Conservation (phyloP, 768 basidiomycete genomes). For the Lactifluus subvellereus region DNA sequence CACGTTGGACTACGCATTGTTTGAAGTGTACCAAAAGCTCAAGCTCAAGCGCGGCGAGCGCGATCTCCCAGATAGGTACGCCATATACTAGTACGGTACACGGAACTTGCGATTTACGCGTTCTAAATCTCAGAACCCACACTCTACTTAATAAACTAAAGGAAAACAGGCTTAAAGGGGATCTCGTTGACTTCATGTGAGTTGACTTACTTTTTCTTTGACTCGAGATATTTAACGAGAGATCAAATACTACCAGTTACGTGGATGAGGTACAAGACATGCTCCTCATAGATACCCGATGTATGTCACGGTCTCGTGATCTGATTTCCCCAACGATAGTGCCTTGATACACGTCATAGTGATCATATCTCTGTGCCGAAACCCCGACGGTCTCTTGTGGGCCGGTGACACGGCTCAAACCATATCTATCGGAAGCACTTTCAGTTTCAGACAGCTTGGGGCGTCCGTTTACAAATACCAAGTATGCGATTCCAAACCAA, state of each 20-base stretch:
- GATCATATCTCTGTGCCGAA: constrained; percentile 53
- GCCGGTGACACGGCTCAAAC: constrained; percentile 79
- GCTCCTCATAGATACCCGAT: constrained; percentile 54
- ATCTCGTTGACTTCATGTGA: constrained; percentile 51
- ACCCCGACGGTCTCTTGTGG: constrained; percentile 67
- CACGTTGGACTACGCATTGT: constrained; percentile 32
- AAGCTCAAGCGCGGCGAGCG: constrained; percentile 40
- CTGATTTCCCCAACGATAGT: not conserved
- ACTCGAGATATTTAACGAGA: not conserved
- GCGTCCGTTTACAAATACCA: constrained; percentile 60
- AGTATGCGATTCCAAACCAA: constrained; percentile 32
- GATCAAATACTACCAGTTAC: constrained; percentile 38
- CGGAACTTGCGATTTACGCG: not conserved
- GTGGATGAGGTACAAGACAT: constrained; percentile 74
- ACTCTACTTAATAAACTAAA: constrained; percentile 37
- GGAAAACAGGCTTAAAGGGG: constrained; percentile 32
- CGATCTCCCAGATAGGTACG: constrained; percentile 58
- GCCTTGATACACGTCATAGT: constrained; percentile 36
- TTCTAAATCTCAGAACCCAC: constrained; percentile 41
- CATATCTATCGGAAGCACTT: constrained; percentile 66
- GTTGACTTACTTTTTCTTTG: constrained; percentile 17
- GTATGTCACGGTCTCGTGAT: constrained; percentile 33
- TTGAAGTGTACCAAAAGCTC: constrained; percentile 43
- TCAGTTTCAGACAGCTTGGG: constrained; percentile 66
- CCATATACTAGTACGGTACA: not conserved